These are phyloP conservation scores for Metschnikowia continentalis DNA, from an alignment of 805 yeast species.

Conservation along the genomic window DNA sequence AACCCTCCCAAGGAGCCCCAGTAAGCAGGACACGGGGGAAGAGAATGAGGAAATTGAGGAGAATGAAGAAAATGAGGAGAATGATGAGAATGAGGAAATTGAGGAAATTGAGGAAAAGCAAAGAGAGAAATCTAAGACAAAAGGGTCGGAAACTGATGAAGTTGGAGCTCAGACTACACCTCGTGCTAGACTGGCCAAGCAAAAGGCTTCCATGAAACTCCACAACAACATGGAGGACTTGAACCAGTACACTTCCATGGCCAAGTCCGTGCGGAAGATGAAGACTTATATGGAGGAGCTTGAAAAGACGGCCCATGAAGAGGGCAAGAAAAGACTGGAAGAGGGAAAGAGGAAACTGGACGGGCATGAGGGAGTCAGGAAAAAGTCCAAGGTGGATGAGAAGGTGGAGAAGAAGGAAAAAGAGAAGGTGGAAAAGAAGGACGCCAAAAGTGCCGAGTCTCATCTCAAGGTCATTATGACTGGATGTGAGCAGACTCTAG, in stretches of 20 bases:
- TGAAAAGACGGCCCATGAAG: constrained; percentile 17
- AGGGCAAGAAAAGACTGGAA: constrained; percentile 1
- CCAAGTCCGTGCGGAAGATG: constrained; percentile 42
- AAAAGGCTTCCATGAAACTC: constrained; percentile 59
- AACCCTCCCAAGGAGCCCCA: constrained; percentile 2
- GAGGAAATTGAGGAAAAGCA: background rate
- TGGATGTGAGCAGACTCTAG: constrained; percentile 52
- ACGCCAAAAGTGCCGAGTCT: constrained; percentile 16
- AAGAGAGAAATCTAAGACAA: background rate
- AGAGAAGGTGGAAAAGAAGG: background rate
- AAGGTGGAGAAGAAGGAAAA: background rate
- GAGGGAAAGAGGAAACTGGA: background rate
- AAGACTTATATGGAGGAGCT: constrained; percentile 33
- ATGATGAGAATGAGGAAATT: background rate
- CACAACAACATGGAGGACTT: constrained; percentile 68
- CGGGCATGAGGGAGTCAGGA: background rate
- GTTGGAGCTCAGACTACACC: background rate
- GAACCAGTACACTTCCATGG: constrained; percentile 53
- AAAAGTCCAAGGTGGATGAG: background rate
- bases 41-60: background rate
- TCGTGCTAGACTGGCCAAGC: constrained; percentile 54
- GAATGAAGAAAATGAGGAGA: background rate
- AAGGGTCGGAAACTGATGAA: background rate
- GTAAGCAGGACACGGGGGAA: background rate
- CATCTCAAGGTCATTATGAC: constrained; percentile 53